phyloP scores from a whole-genome alignment of 2,329 filamentous ascomycete genomes.

The Metarhizium humberi region DNA sequence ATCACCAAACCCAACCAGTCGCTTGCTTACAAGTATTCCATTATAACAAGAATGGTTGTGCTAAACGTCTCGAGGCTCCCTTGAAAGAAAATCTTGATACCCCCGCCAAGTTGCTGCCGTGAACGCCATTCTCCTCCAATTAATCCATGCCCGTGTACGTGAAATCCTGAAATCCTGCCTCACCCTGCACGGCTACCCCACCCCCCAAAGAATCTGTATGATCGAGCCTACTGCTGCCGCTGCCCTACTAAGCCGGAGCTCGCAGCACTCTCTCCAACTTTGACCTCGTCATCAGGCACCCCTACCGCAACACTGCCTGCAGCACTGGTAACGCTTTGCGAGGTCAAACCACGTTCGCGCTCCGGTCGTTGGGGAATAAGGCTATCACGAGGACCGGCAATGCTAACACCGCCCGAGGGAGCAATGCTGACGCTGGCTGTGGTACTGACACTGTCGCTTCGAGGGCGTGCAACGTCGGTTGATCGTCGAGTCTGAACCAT shows the following conservation, averaged over 20 bases:
- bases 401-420: conserved; percentile 28
- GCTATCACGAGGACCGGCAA: conserved; percentile 35
- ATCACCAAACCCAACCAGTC: not conserved
- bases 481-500: conserved; percentile 38
- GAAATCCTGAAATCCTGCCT: not conserved
- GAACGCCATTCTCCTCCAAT: not conserved
- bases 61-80: not conserved
- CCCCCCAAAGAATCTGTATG: not conserved
- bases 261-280: conserved; percentile 53
- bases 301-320: conserved; percentile 39
- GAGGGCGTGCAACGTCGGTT: conserved; percentile 34
- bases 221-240: not conserved
- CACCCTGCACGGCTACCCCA: not conserved
- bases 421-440: conserved; percentile 37
- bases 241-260: conserved; percentile 25
- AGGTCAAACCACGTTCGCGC: conserved; percentile 32
- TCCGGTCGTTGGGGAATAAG: conserved; percentile 21
- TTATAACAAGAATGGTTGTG: not conserved
- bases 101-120: not conserved
- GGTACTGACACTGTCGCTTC: conserved; percentile 46
- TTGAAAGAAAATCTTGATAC: not conserved
- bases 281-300: conserved; percentile 50
- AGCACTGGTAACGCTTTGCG: conserved; percentile 35
- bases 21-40: not conserved
- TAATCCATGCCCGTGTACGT: not conserved